Conservation (phyloP, 768 basidiomycete species). For the Leccinum fibrillosum region DNA sequence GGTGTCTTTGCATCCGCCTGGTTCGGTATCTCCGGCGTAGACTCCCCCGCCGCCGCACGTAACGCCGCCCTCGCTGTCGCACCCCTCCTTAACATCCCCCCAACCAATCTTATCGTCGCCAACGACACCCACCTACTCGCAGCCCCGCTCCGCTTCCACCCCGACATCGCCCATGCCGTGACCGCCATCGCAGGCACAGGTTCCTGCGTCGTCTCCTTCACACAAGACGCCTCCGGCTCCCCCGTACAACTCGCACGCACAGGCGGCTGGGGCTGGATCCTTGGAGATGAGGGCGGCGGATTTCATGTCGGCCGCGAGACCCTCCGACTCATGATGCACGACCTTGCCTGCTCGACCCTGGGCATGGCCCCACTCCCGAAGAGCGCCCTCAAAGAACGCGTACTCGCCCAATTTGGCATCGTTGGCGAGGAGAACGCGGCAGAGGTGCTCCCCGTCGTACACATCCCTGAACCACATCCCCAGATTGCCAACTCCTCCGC, state of each 20-base stretch:
- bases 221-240: constrained; percentile 34
- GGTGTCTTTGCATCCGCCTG: constrained; percentile 64
- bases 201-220: constrained; percentile 68
- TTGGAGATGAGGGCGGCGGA: constrained; percentile 83
- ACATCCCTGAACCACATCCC: constrained; percentile 53
- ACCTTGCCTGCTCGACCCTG: constrained; percentile 49
- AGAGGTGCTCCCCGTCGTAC: constrained; percentile 64
- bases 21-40: constrained; percentile 83
- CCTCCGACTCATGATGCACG: constrained; percentile 60
- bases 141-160: constrained; percentile 63
- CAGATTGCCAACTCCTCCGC: constrained; percentile 13
- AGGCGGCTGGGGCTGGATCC: constrained; percentile 83
- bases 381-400: constrained; percentile 40
- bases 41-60: constrained; percentile 61
- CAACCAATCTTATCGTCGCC: constrained; percentile 54
- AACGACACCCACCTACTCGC: constrained; percentile 88
- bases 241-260: constrained; percentile 64
- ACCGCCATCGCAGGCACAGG: constrained; percentile 83
- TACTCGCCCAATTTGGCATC: constrained; percentile 58
- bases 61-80: constrained; percentile 55
- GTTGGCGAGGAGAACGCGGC: constrained; percentile 40
- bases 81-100: constrained; percentile 53
- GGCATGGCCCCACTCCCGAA: constrained; percentile 16
- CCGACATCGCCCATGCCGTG: constrained; percentile 59
- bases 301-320: constrained; percentile 78